Base-by-base conservation (phyloP, 495 filamentous ascomycete species). In the Evansstolkia leycettana region DNA sequence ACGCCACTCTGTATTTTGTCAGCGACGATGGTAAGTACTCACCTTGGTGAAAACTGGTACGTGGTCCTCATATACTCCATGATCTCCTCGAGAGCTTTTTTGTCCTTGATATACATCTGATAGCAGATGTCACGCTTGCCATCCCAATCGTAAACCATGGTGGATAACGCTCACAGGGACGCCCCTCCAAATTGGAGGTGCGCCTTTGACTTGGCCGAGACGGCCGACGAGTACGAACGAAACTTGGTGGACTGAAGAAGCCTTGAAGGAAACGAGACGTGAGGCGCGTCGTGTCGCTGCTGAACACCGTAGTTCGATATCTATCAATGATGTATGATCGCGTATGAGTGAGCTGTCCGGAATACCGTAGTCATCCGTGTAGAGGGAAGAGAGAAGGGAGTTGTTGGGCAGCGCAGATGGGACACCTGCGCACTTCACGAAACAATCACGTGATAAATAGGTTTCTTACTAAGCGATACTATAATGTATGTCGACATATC, bases 81-180 rank as follows among this genome's bases (percentile, higher is more conserved):
- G 24, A 82, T 72, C 35, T 80, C 73, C 39, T 82, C 75, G 31
- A 88, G 50, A 9, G 73, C 67, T 55, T 72, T 77, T 41, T 72
- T 73, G 48, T 88, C 75, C 23, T 74, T 71, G 36, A 88, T 80
- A 47, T 85, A 88, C 56, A 84, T 67, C 34, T 73, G 66, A 54
- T 73, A 76, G 57, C 75, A 80, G 43, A 72, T 70, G 7, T 78
- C 71, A 53, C 72, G 64, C 50, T 84, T 77, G 2, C 65, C 74
- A 20, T 79, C 74, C 82, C 82, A 88, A 38, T 80, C 67, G 58
- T 85, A 85, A 0, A 75, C 77, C 78, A 83, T 86, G 41, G 28
- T 47, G 42, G 28, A 11, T 23, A 28, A 39, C 19, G 7, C 19
- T 25, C 12, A 28, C 10, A 40, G 34, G 42, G 37, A 33, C 46